phyloP scores from a whole-genome alignment of 225 moss, liverwort and hornwort genomes.

The Physcomitrellopsis africana region DNA sequence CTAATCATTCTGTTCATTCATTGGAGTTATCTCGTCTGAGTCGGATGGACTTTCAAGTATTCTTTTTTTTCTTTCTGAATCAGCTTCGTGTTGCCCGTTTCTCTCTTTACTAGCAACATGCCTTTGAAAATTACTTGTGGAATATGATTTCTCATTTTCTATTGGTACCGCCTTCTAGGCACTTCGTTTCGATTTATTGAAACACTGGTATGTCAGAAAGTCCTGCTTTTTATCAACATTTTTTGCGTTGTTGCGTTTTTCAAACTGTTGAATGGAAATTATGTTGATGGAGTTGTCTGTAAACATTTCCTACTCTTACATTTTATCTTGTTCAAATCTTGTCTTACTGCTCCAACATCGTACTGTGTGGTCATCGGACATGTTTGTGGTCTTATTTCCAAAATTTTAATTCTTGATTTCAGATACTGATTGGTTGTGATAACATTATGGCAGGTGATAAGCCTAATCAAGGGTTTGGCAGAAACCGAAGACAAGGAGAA shows the following conservation, averaged over 20 bases:
- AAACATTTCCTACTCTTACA: not conserved
- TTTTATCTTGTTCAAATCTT: not conserved
- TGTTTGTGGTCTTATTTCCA: slow-evolving; percentile 3
- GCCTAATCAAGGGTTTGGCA: slow-evolving; percentile 55
- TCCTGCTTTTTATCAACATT: not conserved
- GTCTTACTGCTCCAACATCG: slow-evolving; percentile 7
- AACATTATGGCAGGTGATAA: slow-evolving; percentile 47
- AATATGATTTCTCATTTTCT: slow-evolving; percentile 5
- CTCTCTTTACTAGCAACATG: slow-evolving; percentile 3
- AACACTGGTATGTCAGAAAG: not conserved
- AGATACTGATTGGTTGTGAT: not conserved
- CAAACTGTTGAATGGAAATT: not conserved
- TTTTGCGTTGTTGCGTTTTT: too few species aligned
- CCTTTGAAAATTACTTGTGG: slow-evolving; percentile 17
- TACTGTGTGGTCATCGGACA: slow-evolving; percentile 15
- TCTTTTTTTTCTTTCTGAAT: not conserved
- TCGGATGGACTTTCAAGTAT: not conserved
- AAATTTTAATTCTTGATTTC: not conserved
- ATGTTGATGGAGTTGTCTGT: not conserved
- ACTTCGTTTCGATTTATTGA: not conserved
- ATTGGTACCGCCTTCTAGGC: not conserved
- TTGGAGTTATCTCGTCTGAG: not conserved
- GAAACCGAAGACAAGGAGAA: slow-evolving; percentile 53
- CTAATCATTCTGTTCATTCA: not conserved
- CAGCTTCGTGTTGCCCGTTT: not conserved